Conservation (phyloP, 2,329 filamentous ascomycete species). For the Aspergillus sp. region DNA sequence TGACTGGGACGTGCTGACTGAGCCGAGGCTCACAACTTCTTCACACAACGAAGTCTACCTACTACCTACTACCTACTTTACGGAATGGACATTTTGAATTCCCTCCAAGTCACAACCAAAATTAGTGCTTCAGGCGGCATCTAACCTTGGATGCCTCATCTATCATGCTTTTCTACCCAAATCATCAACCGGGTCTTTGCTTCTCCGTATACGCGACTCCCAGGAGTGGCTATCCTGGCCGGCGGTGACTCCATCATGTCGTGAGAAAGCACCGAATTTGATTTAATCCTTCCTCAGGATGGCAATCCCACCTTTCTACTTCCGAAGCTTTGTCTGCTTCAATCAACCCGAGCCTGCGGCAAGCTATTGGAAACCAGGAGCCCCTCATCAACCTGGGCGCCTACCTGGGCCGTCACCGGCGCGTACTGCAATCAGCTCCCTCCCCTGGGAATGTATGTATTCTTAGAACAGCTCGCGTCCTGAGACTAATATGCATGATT, state of each 20-base stretch:
- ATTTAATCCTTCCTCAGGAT: not conserved
- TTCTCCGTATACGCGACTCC: too few relatives aligned
- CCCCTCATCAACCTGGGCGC: constrained; percentile 23
- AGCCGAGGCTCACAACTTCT: not conserved
- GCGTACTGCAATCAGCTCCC: constrained; percentile 24
- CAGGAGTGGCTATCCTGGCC: too few relatives aligned
- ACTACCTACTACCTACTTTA: too few relatives aligned
- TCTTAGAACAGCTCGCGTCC: constrained; percentile 22
- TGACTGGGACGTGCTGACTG: not conserved
- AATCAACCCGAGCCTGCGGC: constrained; percentile 9
- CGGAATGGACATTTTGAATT: too few relatives aligned
- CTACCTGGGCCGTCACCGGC: constrained; percentile 18
- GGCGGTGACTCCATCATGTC: not conserved
- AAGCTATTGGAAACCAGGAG: constrained; percentile 11
- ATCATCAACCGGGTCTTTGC: too few relatives aligned
- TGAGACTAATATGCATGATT: constrained; percentile 19
- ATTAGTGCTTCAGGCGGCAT: too few relatives aligned
- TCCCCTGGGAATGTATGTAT: constrained; percentile 13
- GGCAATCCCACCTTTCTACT: not conserved
- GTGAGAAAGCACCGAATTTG: not conserved
- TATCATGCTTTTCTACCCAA: too few relatives aligned
- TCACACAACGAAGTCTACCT: too few relatives aligned
- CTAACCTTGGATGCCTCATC: too few relatives aligned
- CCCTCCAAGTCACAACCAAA: too few relatives aligned
- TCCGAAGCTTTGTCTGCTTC: constrained; percentile 12